Percentiles rank a stretch among this genome's conserved stretches.
phyloP scores from a whole-genome alignment of 129 eudicot genomes.

The Escallonia herrerae region DNA sequence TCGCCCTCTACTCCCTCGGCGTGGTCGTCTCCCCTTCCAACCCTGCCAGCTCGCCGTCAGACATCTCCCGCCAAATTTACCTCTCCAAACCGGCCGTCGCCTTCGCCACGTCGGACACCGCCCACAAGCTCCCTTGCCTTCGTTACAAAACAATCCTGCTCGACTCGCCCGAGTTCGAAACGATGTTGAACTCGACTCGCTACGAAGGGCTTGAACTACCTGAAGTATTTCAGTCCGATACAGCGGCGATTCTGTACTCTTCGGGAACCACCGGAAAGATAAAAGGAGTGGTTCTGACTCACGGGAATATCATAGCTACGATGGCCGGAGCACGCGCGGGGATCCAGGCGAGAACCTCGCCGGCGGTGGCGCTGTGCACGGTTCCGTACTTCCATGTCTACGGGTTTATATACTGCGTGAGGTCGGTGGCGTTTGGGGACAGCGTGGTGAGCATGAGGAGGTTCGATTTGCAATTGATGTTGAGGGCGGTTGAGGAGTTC shows the following conservation, averaged over 20 bases:
- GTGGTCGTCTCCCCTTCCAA: conserved; percentile 45
- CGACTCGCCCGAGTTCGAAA: conserved; percentile 40
- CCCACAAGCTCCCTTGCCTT: conserved; percentile 20
- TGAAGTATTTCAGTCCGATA: conserved; percentile 33
- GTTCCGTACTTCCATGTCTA: conserved; percentile 63
- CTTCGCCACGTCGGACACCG: conserved; percentile 30
- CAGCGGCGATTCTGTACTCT: conserved; percentile 57
- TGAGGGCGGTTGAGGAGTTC: conserved; percentile 41
- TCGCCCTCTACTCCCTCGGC: conserved; percentile 44
- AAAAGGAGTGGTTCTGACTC: conserved; percentile 55
- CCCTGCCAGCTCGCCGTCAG: conserved; percentile 36
- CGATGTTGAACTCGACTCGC: conserved; percentile 11
- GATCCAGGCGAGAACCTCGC: conserved; percentile 26
- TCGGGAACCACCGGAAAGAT: conserved; percentile 69
- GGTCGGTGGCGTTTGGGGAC: conserved; percentile 33
- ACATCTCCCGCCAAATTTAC: conserved; percentile 31
- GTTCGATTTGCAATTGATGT: conserved; percentile 24
- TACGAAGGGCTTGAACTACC: neutral
- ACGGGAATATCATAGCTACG: conserved; percentile 42
- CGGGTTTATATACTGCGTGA: conserved; percentile 30
- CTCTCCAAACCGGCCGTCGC: conserved; percentile 41
- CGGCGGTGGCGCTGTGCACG: conserved; percentile 32
- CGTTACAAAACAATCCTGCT: conserved; percentile 13
- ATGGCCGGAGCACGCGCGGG: conserved; percentile 24
- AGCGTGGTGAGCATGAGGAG: conserved; percentile 34